A percentile compares a stretch with the other conserved stretches of the same genome.
These are phyloP conservation scores for Inonotus obliquus DNA, from an alignment of 1,284 basidiomycete genomes.

Conservation along the genomic window DNA sequence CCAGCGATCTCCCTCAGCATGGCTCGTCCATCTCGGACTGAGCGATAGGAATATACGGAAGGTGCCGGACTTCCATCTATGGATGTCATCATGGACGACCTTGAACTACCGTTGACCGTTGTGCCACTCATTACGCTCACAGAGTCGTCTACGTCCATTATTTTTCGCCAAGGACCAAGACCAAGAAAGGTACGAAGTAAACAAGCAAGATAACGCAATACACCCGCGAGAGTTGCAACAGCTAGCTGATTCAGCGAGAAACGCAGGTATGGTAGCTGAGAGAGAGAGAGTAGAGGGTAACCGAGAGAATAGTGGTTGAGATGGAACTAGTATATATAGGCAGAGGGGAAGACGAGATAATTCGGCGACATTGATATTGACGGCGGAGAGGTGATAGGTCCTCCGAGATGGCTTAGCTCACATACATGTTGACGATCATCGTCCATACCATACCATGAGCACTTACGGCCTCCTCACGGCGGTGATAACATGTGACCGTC, in stretches of 20 bases:
- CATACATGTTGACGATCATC: neutral
- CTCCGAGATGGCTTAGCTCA: neutral
- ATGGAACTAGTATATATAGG: neutral
- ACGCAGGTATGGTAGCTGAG: no score
- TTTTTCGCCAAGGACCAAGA: neutral
- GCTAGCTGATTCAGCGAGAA: neutral
- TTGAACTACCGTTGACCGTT: constrained; percentile 1
- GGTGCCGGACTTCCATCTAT: constrained; percentile 18
- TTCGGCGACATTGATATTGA: neutral
- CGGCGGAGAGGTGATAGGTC: constrained; percentile 4
- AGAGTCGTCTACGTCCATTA: constrained; percentile 12
- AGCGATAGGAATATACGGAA: constrained; percentile 19
- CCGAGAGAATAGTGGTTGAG: neutral
- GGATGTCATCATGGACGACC: constrained; percentile 12
- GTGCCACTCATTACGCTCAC: constrained; percentile 6
- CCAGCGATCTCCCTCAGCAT: constrained; percentile 18
- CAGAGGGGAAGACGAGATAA: neutral
- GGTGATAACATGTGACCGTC: constrained; percentile 1
- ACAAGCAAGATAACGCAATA: neutral
- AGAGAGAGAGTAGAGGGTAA: neutral
- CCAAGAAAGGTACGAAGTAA: neutral
- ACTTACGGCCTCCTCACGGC: neutral
- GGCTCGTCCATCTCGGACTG: constrained; percentile 16
- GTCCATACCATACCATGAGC: neutral
- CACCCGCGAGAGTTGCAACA: neutral